Percentiles rank a stretch among this genome's conserved stretches.
phyloP scores from a whole-genome alignment of 495 filamentous ascomycete species.

The Neurospora sp. region DNA sequence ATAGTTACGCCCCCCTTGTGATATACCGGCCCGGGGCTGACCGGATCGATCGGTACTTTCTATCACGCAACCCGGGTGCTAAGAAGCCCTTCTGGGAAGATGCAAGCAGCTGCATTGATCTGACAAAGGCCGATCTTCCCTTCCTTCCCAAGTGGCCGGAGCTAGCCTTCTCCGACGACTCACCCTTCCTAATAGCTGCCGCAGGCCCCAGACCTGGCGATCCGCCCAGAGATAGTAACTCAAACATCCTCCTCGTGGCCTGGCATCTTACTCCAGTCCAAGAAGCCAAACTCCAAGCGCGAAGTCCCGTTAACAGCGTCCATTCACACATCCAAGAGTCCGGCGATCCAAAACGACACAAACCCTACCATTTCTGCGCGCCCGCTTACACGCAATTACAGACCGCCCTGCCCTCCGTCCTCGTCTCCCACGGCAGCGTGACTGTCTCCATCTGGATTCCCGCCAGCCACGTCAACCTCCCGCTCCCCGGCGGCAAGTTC shows the following conservation, averaged over 20 bases:
- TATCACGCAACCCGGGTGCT: constrained; percentile 9
- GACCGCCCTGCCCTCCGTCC: constrained; percentile 12
- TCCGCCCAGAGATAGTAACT: neutral
- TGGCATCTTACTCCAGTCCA: constrained; percentile 20
- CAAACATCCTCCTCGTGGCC: constrained; percentile 17
- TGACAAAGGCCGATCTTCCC: constrained; percentile 12
- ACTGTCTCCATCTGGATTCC: constrained; percentile 24
- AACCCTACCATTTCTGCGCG: constrained; percentile 14
- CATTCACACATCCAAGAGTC: constrained; percentile 1
- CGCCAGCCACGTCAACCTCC: constrained; percentile 13
- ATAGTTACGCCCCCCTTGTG: constrained; percentile 14
- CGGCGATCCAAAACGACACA: constrained; percentile 11
- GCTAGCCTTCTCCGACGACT: constrained; percentile 16
- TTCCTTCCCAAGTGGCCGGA: constrained; percentile 23
- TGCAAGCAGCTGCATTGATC: constrained; percentile 15
- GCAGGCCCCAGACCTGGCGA: constrained; percentile 19
- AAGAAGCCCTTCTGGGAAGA: constrained; percentile 20
- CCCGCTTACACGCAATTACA: constrained; percentile 17
- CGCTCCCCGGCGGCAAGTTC: constrained; percentile 11
- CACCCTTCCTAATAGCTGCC: constrained; percentile 16
- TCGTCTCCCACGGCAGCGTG: constrained; percentile 13
- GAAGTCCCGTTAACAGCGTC: constrained; percentile 9
- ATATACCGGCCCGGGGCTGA: constrained; percentile 19
- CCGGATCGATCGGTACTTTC: constrained; percentile 20
- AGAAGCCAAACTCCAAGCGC: constrained; percentile 7